Base-by-base conservation (phyloP, 2,329 filamentous ascomycete species). In the Botrytis deweyae region DNA sequence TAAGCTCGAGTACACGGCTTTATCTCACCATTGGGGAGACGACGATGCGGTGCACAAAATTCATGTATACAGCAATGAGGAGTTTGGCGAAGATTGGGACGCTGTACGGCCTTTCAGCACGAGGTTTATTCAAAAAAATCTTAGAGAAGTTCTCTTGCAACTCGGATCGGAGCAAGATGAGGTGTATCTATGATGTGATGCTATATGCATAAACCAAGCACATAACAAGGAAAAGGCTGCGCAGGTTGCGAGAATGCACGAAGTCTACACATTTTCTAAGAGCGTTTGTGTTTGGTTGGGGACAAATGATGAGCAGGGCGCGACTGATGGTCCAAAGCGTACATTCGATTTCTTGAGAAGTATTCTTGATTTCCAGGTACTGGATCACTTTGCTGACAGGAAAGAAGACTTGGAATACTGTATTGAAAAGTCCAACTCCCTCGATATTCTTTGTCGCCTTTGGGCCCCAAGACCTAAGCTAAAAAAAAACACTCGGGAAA, bases 121-220 rank as follows among this genome's bases (percentile, higher is more conserved):
- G 0, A 73, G 72, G 29, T 38, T 70, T 49, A 61, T 76, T 29
- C 67, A 73, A 55, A 69, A 73, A 1, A 75, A 74, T 20, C 76
- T 76, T 36, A 67, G 68, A 33, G 58, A 46, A 1, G 77, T 73
- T 5, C 62, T 77, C 3, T 6, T 71, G 10, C 66, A 67, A 4
- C 66, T 76, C 46, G 44, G 74, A 40, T 25, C 66, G 4, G n/a
- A 33, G 22, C 4, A 59, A 20, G 46, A 71, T 5, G 65, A 69
- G 58, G 62, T 71, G 4, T 42, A 74, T 22, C 20, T 77, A 22
- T 78, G 74, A 73, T 74, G 71, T 2, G 76, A 76, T 72, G 72
- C 73, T 33, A 33, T 77, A 5, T 78, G 75, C n/a, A 77, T 78
- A 46, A 68, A 77, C 25, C 75, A 78, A 44, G 40, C 52, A 9